Conservation (phyloP, 2,329 filamentous ascomycete species). For the Cephalotrichum gorgonifer region DNA sequence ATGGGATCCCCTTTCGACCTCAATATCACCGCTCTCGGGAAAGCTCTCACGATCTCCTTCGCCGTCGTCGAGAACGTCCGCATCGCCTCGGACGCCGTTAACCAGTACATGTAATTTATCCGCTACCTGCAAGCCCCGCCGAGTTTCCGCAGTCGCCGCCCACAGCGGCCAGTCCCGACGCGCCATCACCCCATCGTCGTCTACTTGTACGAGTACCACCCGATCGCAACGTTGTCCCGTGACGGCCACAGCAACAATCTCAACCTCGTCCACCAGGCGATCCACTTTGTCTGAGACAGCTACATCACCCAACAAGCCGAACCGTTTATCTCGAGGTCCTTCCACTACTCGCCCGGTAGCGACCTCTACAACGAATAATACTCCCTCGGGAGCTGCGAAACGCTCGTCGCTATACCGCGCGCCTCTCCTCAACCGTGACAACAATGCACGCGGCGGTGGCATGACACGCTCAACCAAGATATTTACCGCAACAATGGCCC, state of each 20-base stretch:
- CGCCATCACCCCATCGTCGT: conserved; percentile 3
- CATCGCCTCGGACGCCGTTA: background rate
- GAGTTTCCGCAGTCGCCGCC: background rate
- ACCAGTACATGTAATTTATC: conserved; percentile 1
- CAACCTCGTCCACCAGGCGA: background rate
- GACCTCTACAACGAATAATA: background rate
- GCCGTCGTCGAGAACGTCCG: background rate
- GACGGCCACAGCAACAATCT: conserved; percentile 2
- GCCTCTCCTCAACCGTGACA: background rate
- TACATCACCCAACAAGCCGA: background rate
- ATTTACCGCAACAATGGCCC: conserved; percentile 22
- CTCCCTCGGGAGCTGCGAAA: background rate
- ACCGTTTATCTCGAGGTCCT: background rate
- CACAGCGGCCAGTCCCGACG: conserved; percentile 3
- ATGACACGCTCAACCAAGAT: conserved; percentile 6
- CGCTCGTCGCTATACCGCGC: background rate
- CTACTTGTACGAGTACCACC: background rate
- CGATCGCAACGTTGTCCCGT: conserved; percentile 1
- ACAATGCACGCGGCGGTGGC: conserved; percentile 3
- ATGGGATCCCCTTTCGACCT: background rate
- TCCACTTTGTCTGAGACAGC: background rate
- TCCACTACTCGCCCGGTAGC: background rate
- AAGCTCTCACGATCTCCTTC: conserved; percentile 2
- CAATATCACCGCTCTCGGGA: background rate
- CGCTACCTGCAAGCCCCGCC: conserved; percentile 3